Conservation (phyloP, 306 rosid genomes). For the Quercus cerris region DNA sequence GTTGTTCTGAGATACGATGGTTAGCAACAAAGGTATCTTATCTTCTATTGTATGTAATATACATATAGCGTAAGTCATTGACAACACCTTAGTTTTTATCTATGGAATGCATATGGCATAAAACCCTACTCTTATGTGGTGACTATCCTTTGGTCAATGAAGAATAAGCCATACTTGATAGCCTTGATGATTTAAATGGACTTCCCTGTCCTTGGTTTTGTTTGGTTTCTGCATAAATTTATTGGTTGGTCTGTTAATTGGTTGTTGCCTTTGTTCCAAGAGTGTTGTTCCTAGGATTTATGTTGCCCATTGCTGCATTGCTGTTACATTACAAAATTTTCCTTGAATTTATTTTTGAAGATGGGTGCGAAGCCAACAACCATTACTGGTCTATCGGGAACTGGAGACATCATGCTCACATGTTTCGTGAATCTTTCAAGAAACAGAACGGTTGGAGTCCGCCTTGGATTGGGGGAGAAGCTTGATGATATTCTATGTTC, state of each 20-base stretch:
- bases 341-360: constrained; percentile 42
- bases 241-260: not conserved
- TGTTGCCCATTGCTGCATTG: not conserved
- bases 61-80: not conserved
- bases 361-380: constrained; percentile 95
- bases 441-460: constrained; percentile 86
- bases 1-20: constrained; percentile 98
- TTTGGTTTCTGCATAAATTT: not conserved
- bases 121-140: not conserved
- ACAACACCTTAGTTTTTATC: not conserved
- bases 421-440: constrained; percentile 91
- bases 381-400: constrained; percentile 88
- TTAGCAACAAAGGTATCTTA: constrained; percentile 78
- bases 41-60: constrained; percentile 1
- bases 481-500: constrained; percentile 74
- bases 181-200: not conserved
- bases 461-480: constrained; percentile 85
- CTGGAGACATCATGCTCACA: constrained; percentile 93
- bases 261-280: not conserved
- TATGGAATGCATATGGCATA: not conserved
- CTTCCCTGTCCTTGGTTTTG: not conserved
- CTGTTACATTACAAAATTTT: constrained; percentile 15
- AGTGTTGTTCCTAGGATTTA: not conserved
- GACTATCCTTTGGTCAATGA: not conserved
- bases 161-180: not conserved